Conservation (phyloP, 139 green algal species). For the Tetradesmus obliquus region DNA sequence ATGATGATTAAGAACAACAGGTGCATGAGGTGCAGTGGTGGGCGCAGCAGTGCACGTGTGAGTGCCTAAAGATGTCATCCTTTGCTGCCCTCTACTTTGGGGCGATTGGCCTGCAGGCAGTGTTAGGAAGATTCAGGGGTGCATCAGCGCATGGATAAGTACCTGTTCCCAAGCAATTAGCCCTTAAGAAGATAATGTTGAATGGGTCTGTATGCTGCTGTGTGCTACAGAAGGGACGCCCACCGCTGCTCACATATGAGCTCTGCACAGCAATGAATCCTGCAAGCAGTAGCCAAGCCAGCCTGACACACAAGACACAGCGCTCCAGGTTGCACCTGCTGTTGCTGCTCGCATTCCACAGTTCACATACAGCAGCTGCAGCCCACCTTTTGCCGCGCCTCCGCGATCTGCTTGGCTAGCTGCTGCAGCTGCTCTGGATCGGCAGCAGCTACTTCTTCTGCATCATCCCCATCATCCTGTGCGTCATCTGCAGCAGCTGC, state of each 20-base stretch:
- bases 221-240: too few relatives aligned
- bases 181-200: too few relatives aligned
- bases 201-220: too few relatives aligned
- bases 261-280: background rate
- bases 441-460: background rate
- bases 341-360: too few relatives aligned
- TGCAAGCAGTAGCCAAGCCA: background rate
- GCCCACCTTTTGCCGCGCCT: slow-evolving; percentile 27
- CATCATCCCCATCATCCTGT: background rate
- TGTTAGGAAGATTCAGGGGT: too few relatives aligned
- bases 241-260: background rate
- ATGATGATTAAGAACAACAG: background rate
- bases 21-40: too few relatives aligned
- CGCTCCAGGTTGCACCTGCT: background rate
- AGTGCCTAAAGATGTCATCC: background rate
- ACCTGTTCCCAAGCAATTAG: too few relatives aligned
- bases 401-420: slow-evolving; percentile 34
- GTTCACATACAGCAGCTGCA: too few relatives aligned
- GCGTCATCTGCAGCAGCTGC: background rate
- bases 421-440: slow-evolving; percentile 30
- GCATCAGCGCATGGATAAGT: too few relatives aligned
- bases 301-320: too few relatives aligned
- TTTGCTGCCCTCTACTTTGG: too few relatives aligned
- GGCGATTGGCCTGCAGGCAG: background rate
- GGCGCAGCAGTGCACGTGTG: background rate